Evolutionary conservation across 768 basidiomycete species (phyloP).

Genomic region (Pluteus cervinus): DNA sequence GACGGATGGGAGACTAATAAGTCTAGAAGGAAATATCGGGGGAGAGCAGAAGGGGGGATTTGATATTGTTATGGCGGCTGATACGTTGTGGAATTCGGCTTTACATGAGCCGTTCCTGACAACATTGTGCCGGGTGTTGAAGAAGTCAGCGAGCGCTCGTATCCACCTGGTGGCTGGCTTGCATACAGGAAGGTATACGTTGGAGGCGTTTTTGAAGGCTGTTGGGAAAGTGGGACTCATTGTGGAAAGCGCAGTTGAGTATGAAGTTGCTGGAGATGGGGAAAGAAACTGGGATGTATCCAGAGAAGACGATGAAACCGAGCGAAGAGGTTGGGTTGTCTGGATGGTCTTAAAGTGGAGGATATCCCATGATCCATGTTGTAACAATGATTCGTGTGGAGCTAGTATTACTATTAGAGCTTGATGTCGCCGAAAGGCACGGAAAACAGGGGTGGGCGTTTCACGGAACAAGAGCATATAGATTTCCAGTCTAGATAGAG

Average conservation of each 20-base stretch:
- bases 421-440: no score
- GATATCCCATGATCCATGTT: no score
- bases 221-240: conserved; percentile 35
- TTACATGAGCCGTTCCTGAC: conserved; percentile 48
- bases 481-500: conserved; percentile 20
- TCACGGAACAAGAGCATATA: conserved; percentile 14
- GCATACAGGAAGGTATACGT: conserved; percentile 71
- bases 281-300: conserved; percentile 47
- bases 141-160: conserved; percentile 36
- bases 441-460: no score
- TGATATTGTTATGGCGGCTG: conserved; percentile 66
- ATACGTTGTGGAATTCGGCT: conserved; percentile 74
- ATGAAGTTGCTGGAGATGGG: conserved; percentile 31
- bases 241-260: conserved; percentile 41
- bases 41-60: no score
- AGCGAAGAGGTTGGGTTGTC: conserved; percentile 65
- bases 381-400: no score
- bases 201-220: conserved; percentile 50
- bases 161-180: conserved; percentile 66
- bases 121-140: conserved; percentile 44
- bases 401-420: no score
- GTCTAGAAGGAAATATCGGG: no score
- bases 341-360: conserved; percentile 57
- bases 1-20: no score
- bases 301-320: conserved; percentile 60